A percentile compares a stretch with the other conserved stretches of the same genome.
Conservation (phyloP, 805 yeast species). For the Candida lessepsii region DNA sequence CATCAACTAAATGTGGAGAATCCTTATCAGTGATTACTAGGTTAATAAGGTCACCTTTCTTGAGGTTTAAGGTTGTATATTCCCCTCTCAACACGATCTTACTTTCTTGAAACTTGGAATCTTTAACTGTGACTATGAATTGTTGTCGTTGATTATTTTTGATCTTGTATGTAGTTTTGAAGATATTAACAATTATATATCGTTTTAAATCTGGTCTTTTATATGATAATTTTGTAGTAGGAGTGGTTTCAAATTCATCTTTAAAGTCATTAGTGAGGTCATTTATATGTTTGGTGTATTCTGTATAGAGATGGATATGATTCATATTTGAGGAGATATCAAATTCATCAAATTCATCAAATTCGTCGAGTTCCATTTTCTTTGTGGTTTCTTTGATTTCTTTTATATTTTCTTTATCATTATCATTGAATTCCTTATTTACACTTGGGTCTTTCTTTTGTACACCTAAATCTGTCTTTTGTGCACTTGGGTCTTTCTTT, state of each 20-base stretch:
- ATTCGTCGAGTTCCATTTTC: too few species aligned
- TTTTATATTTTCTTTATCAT: too few species aligned
- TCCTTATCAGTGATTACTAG: conserved; percentile 47
- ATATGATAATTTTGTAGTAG: conserved; percentile 30
- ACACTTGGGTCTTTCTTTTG: too few species aligned
- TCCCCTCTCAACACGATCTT: conserved; percentile 61
- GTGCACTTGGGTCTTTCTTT: too few species aligned
- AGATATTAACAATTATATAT: conserved; percentile 41
- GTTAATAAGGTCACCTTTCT: conserved; percentile 58
- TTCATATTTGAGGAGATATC: background rate
- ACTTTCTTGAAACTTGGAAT: conserved; percentile 26
- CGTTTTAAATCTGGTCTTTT: conserved; percentile 47
- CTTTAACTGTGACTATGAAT: conserved; percentile 52
- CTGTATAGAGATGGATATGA: background rate
- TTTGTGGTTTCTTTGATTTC: conserved; percentile 12
- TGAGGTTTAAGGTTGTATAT: conserved; percentile 51
- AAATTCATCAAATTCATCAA: conserved; percentile 7
- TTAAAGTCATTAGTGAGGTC: background rate
- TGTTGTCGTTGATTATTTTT: conserved; percentile 40
- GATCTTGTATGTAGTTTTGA: conserved; percentile 28
- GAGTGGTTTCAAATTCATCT: background rate
- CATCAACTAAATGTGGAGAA: conserved; percentile 49
- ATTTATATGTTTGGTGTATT: conserved; percentile 3
- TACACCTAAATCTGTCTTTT: too few species aligned
- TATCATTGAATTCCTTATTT: too few species aligned